phyloP scores from a whole-genome alignment of 495 filamentous ascomycete genomes.

The Talaromyces trachyspermus region DNA sequence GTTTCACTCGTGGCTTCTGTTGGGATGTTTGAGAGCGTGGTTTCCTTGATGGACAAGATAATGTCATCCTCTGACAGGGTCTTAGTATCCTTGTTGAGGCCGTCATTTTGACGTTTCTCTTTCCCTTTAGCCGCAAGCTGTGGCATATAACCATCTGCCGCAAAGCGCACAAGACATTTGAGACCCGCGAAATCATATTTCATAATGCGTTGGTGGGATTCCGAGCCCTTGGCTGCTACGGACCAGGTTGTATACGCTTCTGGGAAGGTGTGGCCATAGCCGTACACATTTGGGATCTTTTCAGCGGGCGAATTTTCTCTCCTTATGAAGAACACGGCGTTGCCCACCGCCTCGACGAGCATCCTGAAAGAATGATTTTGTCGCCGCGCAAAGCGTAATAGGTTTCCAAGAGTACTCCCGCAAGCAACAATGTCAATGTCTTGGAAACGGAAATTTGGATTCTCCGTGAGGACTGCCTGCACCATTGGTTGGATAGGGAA shows the following conservation, averaged over 20 bases:
- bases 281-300: conserved; percentile 42
- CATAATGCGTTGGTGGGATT: conserved; percentile 56
- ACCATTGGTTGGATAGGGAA: conserved; percentile 56
- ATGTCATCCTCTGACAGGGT: neutral
- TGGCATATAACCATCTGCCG: conserved; percentile 52
- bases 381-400: conserved; percentile 45
- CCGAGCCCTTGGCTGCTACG: conserved; percentile 36
- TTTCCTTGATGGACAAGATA: neutral
- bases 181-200: conserved; percentile 51
- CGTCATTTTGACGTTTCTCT: neutral
- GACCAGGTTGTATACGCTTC: conserved; percentile 58
- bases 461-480: conserved; percentile 28
- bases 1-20: neutral
- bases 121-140: conserved; percentile 4
- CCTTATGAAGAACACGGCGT: conserved; percentile 56
- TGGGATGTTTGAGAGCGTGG: conserved; percentile 28
- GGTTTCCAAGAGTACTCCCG: conserved; percentile 51
- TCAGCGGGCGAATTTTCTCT: conserved; percentile 48
- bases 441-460: conserved; percentile 27
- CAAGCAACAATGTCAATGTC: conserved; percentile 56
- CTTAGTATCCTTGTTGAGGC: neutral
- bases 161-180: conserved; percentile 50
- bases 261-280: conserved; percentile 59
- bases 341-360: conserved; percentile 49
- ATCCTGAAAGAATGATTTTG: conserved; percentile 48